These are phyloP conservation scores for Triangularia setosa DNA, from an alignment of 2,329 filamentous ascomycete genomes.

Conservation along the genomic window DNA sequence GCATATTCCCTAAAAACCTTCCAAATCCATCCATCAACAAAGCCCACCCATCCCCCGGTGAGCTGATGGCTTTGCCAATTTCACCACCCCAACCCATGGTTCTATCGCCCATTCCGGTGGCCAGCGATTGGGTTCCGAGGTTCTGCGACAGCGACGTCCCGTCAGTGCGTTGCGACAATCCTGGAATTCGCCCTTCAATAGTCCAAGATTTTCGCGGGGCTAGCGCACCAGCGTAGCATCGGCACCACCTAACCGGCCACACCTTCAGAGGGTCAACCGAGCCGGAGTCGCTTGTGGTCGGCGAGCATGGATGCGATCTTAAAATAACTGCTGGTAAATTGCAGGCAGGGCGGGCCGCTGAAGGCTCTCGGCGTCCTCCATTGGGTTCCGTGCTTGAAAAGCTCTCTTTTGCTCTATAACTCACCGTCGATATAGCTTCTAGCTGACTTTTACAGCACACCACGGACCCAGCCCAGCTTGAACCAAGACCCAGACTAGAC, in stretches of 20 bases:
- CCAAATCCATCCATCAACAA: slow-evolving; percentile 9
- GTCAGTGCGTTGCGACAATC: slow-evolving; percentile 16
- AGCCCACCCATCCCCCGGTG: neutral
- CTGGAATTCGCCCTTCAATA: slow-evolving; percentile 20
- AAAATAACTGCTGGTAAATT: slow-evolving; percentile 21
- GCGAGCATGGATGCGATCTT: slow-evolving; percentile 15
- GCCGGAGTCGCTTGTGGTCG: neutral
- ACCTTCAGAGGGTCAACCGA: slow-evolving; percentile 1
- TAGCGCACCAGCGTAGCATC: slow-evolving; percentile 18
- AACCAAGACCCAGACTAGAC: neutral
- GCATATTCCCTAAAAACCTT: slow-evolving; percentile 4
- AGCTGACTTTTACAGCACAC: neutral
- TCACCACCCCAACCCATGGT: slow-evolving; percentile 13
- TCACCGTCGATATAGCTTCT: neutral
- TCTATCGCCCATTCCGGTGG: slow-evolving; percentile 7
- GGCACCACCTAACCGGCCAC: slow-evolving; percentile 15
- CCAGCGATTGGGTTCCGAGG: slow-evolving; percentile 9
- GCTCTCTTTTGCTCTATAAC: neutral
- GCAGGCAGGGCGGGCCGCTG: slow-evolving; percentile 19
- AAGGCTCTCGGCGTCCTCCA: neutral
- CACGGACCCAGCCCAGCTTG: neutral
- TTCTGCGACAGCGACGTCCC: slow-evolving; percentile 7
- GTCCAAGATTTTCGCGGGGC: slow-evolving; percentile 16
- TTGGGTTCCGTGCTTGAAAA: neutral
- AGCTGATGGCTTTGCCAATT: slow-evolving; percentile 3